Conservation (phyloP, 371 early-diverging fungal genomes). For the Choanephora cucurbitarum region DNA sequence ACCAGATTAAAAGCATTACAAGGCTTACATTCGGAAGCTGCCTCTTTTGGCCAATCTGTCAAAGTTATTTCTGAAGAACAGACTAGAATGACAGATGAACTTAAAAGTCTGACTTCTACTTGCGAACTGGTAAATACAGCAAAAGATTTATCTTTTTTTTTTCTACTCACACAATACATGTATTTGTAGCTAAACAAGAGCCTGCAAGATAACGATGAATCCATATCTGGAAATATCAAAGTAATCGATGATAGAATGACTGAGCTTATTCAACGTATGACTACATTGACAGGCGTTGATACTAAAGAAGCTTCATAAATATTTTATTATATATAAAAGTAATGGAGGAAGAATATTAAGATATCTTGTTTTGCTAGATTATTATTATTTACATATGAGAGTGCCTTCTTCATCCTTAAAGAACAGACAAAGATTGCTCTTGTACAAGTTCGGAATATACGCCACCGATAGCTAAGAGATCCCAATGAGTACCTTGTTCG, state of each 20-base stretch:
- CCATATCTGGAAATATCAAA: conserved; percentile 68
- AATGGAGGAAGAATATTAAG: too few relatives aligned
- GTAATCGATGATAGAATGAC: conserved; percentile 68
- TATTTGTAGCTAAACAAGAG: conserved; percentile 59
- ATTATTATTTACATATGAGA: background rate
- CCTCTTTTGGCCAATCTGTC: conserved; percentile 75
- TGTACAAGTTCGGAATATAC: conserved; percentile 36
- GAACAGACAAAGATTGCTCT: conserved; percentile 27
- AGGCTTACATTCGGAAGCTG: conserved; percentile 80
- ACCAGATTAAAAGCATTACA: conserved; percentile 81
- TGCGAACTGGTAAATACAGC: conserved; percentile 40
- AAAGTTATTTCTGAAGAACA: conserved; percentile 76
- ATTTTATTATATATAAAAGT: too few relatives aligned
- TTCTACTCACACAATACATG: too few relatives aligned
- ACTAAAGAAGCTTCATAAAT: background rate
- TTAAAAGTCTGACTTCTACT: conserved; percentile 67
- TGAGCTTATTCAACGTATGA: conserved; percentile 63
- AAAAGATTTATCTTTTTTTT: background rate
- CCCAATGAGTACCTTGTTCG: conserved; percentile 17
- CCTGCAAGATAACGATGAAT: conserved; percentile 65
- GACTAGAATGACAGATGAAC: conserved; percentile 66
- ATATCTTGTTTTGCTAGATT: too few relatives aligned
- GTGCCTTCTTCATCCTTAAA: background rate
- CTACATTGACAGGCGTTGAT: conserved; percentile 21
- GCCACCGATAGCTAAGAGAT: too few relatives aligned